Evolutionary conservation across 148 eudicot genomes (phyloP), one percentile per base, ranked within the genome.

Genomic region (Cornus controversa): DNA sequence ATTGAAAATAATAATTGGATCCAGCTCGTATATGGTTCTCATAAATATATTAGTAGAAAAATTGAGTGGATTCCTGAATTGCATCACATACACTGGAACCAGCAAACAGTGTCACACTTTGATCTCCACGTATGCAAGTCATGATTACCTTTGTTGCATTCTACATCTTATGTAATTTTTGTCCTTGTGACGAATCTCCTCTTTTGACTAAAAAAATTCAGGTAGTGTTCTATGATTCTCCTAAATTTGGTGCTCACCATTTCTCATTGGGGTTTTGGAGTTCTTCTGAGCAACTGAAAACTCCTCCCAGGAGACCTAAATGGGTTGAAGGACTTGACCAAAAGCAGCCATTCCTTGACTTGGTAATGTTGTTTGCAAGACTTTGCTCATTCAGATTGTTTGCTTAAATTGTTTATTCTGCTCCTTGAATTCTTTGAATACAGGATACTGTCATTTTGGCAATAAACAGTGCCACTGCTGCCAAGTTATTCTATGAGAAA

Each of bases 91-190:
- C 88, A 86, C 42, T 86, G 86, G 92, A 78, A 84, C 22, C 84
- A 90, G 58, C 67, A 76, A 63, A 73, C 75, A 62, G 57, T 82
- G 16, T 80, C 88, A 70, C 72, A 82, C 45, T 79, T 87, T 80
- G 90, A 92, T 87, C 91, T 96, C 81, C 97, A 96, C 91, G 99
- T 96, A 96, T 96, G 99, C 92, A 93, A 92, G 98, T 96, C 93
- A 34, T 81, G 65, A 78, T 81, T 26, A 82, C 87, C 77, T 81
- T 63, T 72, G 29, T 78, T 78, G 75, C 77, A 80, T 77, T 28
- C 34, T 36, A 71, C 37, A 47, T 82, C 81, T 76, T 24, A 66
- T 66, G 25, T n/a, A 25, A 58, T 68, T 53, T 29, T 78, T 72
- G 57, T 47, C 74, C 40, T 25, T 63, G 64, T 78, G 53, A 74